Evolutionary conservation across 768 basidiomycete species (phyloP), one percentile per base, ranked within the genome.

Genomic region (Rhizopogon sp.): DNA sequence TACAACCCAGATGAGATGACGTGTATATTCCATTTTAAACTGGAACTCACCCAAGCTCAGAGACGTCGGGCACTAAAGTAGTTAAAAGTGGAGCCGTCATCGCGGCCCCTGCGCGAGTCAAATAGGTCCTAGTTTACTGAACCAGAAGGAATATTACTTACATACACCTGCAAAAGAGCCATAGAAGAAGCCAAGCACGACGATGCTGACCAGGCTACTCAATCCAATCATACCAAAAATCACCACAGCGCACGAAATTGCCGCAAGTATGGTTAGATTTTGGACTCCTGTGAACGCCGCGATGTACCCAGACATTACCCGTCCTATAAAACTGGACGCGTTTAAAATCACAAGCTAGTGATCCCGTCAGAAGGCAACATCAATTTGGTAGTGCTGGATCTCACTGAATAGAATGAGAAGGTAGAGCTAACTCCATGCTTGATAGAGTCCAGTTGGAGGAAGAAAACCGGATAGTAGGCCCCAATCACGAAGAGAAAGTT

Each of bases 381-480:
- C 9, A 28, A 3, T 35, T 14, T n/a, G 16, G 31, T 29, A 39
- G 29, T 2, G 35, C 25, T 20, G 39, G 50, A 42, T 60, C 70
- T 17, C 55, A 80, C 80, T 28, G 72, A 73, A 58, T 81, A 81
- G 57, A 82, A 82, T 0, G 81, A 76, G 3, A 82, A 62, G 29
- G 60, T 63, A 8, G 71, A 62, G 29, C 66, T 63, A 22, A 80
- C 67, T 2, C 76, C 76, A 50, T 77, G 77, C 44, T 70, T 70
- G 17, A 78, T 72, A 2, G 80, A 73, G 44, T 77, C 73, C 7
- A 81, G 64, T 58, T 83, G 81, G 14, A 82, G 61, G 60, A 77
- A 82, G 64, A 79, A 81, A 20, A 78, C 70, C 0, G 79, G 78
- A 44, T 74, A 77, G 57, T 74, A 81, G 20, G 79, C 57, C 1